Evolutionary conservation across 805 yeast genomes (phyloP).

Genomic region (Hanseniaspora mollemarum): DNA sequence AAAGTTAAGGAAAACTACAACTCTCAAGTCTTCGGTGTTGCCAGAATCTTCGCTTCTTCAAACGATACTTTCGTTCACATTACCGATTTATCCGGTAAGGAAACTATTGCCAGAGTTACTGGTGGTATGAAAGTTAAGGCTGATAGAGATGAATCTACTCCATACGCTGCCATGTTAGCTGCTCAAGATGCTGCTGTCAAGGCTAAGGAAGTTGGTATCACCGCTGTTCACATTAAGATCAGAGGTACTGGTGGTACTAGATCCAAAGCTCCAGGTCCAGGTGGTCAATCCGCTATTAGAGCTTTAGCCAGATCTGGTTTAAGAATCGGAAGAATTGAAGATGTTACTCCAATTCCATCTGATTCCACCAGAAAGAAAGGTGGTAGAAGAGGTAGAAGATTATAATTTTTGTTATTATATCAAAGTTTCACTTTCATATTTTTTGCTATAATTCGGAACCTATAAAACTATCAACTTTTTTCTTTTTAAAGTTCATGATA

Average conservation of each 20-base stretch:
- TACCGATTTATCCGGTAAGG: conserved; percentile 98
- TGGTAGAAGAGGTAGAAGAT: conserved; percentile 99
- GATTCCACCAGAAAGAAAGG: conserved; percentile 99
- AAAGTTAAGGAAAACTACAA: conserved; percentile 61
- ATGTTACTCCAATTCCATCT: conserved; percentile 99
- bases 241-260: conserved; percentile 99
- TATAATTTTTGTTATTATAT: conserved; percentile 38
- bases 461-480: neutral
- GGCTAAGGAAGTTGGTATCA: conserved; percentile 99
- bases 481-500: neutral
- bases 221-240: conserved; percentile 98
- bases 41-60: conserved; percentile 99
- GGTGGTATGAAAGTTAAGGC: conserved; percentile 99
- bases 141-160: conserved; percentile 99
- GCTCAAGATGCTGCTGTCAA: conserved; percentile 98
- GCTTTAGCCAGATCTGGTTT: conserved; percentile 99
- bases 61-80: conserved; percentile 99
- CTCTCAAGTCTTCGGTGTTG: conserved; percentile 99
- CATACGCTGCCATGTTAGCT: conserved; percentile 99
- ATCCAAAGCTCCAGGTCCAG: conserved; percentile 99
- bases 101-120: conserved; percentile 98
- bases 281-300: conserved; percentile 99
- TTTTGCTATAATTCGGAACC: conserved; percentile 5
- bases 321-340: conserved; percentile 99
- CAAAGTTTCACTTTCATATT: conserved; percentile 1